A percentile compares a stretch with the other conserved stretches of the same genome.
These are phyloP conservation scores for Termitomyces sp. DNA, from an alignment of 1,284 basidiomycete species.

Conservation along the genomic window DNA sequence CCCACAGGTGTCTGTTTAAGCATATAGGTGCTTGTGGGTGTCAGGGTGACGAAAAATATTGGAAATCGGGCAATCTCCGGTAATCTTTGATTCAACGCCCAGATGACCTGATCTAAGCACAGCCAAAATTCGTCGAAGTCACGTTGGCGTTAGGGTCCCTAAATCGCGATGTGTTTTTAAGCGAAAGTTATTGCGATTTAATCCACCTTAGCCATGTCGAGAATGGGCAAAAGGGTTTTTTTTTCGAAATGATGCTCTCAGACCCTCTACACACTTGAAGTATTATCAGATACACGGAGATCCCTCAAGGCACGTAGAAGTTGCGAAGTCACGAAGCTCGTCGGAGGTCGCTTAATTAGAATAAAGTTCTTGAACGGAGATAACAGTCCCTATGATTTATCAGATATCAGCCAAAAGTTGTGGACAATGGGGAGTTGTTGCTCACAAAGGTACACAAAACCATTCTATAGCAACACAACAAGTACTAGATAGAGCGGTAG, in stretches of 20 bases:
- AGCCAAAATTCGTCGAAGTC: too few relatives aligned
- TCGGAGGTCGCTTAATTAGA: neutral
- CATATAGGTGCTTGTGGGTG: constrained; percentile 12
- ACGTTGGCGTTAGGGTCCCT: neutral
- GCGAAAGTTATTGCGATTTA: neutral
- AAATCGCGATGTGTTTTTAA: neutral
- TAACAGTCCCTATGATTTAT: neutral
- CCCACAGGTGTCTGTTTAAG: constrained; percentile 4
- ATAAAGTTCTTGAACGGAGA: neutral
- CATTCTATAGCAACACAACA: neutral
- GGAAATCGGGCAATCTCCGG: constrained; percentile 4
- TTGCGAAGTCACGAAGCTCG: neutral
- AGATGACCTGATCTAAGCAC: too few relatives aligned
- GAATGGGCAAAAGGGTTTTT: neutral
- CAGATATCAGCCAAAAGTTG: neutral
- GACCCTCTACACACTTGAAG: neutral
- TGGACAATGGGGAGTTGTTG: neutral
- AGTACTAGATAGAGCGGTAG: neutral
- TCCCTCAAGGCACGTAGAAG: neutral
- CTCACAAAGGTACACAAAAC: constrained; percentile 2
- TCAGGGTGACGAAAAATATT: constrained; percentile 1
- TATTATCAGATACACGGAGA: neutral
- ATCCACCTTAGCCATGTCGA: neutral
- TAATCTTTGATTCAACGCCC: too few relatives aligned
- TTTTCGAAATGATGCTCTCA: too few relatives aligned